These are phyloP conservation scores for Eleusine coracana DNA, from an alignment of 176 grass and related monocot species.

Conservation along the genomic window DNA sequence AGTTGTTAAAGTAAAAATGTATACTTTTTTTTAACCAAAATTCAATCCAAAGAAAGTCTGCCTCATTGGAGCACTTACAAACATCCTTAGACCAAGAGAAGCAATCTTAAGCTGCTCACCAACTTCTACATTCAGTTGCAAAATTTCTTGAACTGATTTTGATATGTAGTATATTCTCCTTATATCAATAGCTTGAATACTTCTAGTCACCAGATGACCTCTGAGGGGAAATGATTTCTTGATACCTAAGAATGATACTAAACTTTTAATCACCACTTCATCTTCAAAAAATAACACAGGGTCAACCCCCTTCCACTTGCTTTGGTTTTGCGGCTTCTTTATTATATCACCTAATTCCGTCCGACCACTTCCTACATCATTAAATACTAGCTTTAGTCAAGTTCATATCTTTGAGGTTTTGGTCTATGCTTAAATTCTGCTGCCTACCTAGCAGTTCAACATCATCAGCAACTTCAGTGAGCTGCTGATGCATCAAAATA, in stretches of 20 bases:
- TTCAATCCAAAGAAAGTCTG: background rate
- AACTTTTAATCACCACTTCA: constrained; percentile 56
- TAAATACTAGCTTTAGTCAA: constrained; percentile 27
- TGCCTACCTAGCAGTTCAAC: constrained; percentile 26
- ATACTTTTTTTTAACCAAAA: background rate
- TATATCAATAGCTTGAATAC: constrained; percentile 62
- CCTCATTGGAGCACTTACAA: constrained; percentile 59
- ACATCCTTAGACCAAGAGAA: constrained; percentile 86
- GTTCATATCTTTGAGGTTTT: constrained; percentile 24
- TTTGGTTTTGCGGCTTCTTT: constrained; percentile 36
- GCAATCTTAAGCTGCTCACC: constrained; percentile 84
- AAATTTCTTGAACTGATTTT: constrained; percentile 65
- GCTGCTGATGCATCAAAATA: constrained; percentile 18
- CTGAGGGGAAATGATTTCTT: constrained; percentile 63
- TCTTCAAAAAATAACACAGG: constrained; percentile 83
- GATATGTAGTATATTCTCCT: constrained; percentile 93
- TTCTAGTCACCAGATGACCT: constrained; percentile 79
- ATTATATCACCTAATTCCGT: constrained; percentile 34
- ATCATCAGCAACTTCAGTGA: constrained; percentile 36
- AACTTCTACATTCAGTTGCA: constrained; percentile 68
- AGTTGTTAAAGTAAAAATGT: constrained; percentile 13
- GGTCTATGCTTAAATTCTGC: constrained; percentile 11
- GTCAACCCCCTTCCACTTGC: constrained; percentile 79
- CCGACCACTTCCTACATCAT: constrained; percentile 42
- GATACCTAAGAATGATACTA: constrained; percentile 81